These are phyloP conservation scores for Tribonema minus DNA, from an alignment of 108 stramenopile genomes.

Conservation along the genomic window DNA sequence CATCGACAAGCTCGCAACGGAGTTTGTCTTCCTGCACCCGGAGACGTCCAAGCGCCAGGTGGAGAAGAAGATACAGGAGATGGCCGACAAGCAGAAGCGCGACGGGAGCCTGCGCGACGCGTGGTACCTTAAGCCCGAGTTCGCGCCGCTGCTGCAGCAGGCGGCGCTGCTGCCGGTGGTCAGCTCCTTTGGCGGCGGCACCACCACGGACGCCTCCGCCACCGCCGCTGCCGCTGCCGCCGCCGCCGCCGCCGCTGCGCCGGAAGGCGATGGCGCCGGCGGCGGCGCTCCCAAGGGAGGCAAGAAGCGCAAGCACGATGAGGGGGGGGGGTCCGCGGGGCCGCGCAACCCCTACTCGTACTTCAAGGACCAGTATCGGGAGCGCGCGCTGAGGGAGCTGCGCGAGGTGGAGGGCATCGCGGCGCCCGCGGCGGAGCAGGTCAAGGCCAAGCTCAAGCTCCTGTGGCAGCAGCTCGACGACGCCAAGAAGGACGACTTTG, in stretches of 20 bases:
- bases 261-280: background rate
- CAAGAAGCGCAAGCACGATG: no score
- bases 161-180: background rate
- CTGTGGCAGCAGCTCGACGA: slow-evolving; percentile 14
- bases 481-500: background rate
- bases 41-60: slow-evolving; percentile 48
- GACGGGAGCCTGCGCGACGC: slow-evolving; percentile 24
- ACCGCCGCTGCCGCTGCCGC: background rate
- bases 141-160: slow-evolving; percentile 27
- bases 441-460: slow-evolving; percentile 6
- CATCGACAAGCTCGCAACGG: slow-evolving; percentile 33
- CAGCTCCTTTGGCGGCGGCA: background rate
- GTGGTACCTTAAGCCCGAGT: slow-evolving; percentile 41
- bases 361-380: slow-evolving; percentile 17
- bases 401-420: background rate
- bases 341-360: background rate
- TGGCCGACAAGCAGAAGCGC: slow-evolving; percentile 37
- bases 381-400: background rate
- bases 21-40: slow-evolving; percentile 31
- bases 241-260: background rate
- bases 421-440: slow-evolving; percentile 1
- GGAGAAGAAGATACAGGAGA: slow-evolving; percentile 46
- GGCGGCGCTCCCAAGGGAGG: background rate
- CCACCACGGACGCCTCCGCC: background rate
- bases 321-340: background rate